phyloP scores from a whole-genome alignment of 805 yeast genomes.

The Ascoidea rubescens region DNA sequence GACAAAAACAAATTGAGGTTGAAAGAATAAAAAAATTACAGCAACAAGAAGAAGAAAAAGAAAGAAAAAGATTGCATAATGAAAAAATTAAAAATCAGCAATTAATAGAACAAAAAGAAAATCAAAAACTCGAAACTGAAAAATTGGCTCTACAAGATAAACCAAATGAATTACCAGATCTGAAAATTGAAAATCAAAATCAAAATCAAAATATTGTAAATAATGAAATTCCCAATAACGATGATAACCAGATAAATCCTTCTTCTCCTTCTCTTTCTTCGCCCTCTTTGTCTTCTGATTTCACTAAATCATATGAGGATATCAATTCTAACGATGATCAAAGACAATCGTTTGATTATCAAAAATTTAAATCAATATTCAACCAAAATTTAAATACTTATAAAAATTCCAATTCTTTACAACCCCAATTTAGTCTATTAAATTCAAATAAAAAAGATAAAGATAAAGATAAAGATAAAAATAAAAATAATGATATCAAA shows the following conservation, averaged over 20 bases:
- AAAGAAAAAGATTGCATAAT: neutral
- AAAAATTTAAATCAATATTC: too few relatives aligned
- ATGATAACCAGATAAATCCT: too few relatives aligned
- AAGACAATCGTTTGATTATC: neutral
- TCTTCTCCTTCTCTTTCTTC: too few relatives aligned
- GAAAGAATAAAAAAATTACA: neutral
- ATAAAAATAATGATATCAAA: too few relatives aligned
- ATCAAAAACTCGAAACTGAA: neutral
- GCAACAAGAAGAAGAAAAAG: neutral
- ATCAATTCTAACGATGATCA: too few relatives aligned
- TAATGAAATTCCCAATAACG: too few relatives aligned
- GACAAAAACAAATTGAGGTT: neutral
- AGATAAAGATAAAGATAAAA: too few relatives aligned
- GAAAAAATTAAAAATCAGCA: neutral
- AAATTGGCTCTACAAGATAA: neutral
- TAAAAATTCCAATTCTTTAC: neutral
- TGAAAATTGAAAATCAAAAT: too few relatives aligned
- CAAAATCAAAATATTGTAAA: too few relatives aligned
- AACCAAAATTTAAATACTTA: neutral
- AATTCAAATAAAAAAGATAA: too few relatives aligned
- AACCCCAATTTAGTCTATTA: neutral
- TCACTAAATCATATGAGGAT: too few relatives aligned
- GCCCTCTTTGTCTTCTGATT: too few relatives aligned
- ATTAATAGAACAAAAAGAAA: neutral
- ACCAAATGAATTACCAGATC: neutral